Evolutionary conservation across 2,329 filamentous ascomycete genomes (phyloP).

Genomic region (Cadophora sp.): DNA sequence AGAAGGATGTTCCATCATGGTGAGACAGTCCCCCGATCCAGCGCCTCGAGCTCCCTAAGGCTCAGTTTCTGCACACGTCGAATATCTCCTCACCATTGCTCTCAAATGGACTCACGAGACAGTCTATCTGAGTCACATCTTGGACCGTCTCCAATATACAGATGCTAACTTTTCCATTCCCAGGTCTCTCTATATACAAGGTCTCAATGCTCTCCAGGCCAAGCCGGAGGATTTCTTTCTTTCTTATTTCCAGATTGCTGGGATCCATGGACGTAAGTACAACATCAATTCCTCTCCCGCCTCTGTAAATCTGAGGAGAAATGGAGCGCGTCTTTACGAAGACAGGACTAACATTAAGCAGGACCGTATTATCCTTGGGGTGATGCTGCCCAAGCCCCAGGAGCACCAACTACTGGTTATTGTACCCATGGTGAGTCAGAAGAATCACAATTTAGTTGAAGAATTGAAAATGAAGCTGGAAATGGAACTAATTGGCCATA

Average conservation of each 20-base stretch:
- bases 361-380: slow-evolving; percentile 40
- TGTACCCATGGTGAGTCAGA: slow-evolving; percentile 38
- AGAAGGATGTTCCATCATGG: slow-evolving; percentile 34
- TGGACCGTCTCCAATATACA: background rate
- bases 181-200: slow-evolving; percentile 40
- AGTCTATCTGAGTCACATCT: too few species aligned
- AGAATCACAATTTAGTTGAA: background rate
- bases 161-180: slow-evolving; percentile 16
- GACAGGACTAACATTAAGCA: slow-evolving; percentile 32
- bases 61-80: background rate
- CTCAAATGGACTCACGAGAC: background rate
- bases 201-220: slow-evolving; percentile 28
- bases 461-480: background rate
- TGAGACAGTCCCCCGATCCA: background rate
- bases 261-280: slow-evolving; percentile 32
- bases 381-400: slow-evolving; percentile 25
- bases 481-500: slow-evolving; percentile 2
- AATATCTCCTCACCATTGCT: background rate
- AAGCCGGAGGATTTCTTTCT: slow-evolving; percentile 27
- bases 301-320: background rate
- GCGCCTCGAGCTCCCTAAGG: background rate
- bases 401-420: slow-evolving; percentile 36
- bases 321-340: background rate
- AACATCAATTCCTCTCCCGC: background rate
- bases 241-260: slow-evolving; percentile 39